phyloP scores from a whole-genome alignment of 2,329 filamentous ascomycete genomes.

The Davidsoniella virescens region DNA sequence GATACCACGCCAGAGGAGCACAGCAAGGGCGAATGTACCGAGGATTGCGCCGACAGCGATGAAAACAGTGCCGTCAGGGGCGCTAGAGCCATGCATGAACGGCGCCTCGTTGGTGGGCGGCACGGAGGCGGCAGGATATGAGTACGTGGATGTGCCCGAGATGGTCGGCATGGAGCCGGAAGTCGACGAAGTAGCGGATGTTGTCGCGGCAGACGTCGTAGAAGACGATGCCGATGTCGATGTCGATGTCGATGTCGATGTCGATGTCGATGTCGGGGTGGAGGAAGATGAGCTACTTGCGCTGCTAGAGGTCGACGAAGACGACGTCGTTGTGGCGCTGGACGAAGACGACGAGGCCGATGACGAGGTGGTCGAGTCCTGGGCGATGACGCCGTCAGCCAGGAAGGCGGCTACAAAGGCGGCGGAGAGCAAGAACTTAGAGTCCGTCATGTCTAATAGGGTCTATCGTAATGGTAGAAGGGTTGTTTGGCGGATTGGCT shows the following conservation, averaged over 20 bases:
- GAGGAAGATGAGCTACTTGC: not conserved
- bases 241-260: slow-evolving; percentile 6
- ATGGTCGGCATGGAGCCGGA: slow-evolving; percentile 26
- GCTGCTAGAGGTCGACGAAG: not conserved
- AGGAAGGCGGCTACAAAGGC: slow-evolving; percentile 14
- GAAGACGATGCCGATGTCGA: not conserved
- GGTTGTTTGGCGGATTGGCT: no score
- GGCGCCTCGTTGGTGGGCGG: slow-evolving; percentile 73
- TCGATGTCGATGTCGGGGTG: not conserved
- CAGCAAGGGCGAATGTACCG: slow-evolving; percentile 63
- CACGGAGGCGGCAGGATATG: slow-evolving; percentile 57
- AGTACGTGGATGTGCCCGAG: slow-evolving; percentile 27
- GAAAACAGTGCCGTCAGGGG: slow-evolving; percentile 90
- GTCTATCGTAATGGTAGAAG: no score
- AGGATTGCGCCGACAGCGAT: slow-evolving; percentile 84
- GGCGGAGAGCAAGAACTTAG: slow-evolving; percentile 12
- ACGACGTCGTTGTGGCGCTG: not conserved
- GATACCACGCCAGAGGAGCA: slow-evolving; percentile 75
- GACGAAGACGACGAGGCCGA: slow-evolving; percentile 3
- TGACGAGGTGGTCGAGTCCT: not conserved
- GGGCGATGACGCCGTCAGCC: slow-evolving; percentile 12
- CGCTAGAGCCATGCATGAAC: slow-evolving; percentile 73
- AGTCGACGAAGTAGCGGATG: slow-evolving; percentile 15
- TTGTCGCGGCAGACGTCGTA: slow-evolving; percentile 5
- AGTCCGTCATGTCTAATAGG: slow-evolving; percentile 4